These are phyloP conservation scores for Plasmopara muralis DNA, from an alignment of 352 stramenopile genomes.

Conservation along the genomic window DNA sequence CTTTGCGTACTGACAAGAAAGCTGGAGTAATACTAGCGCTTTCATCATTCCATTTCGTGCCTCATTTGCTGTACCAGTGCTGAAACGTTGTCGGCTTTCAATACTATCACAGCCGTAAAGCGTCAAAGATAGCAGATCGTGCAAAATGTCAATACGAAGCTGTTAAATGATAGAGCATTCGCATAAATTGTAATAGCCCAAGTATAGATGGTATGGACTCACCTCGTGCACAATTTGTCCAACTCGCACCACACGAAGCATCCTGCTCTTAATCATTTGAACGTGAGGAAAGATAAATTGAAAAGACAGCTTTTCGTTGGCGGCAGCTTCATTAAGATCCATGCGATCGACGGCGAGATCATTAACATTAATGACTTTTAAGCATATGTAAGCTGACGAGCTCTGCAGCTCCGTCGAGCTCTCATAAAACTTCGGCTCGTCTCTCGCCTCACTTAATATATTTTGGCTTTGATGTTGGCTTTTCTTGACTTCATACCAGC, in stretches of 20 bases:
- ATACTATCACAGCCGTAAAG: conserved; percentile 19
- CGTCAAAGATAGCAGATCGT: conserved; percentile 32
- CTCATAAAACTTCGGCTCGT: conserved; percentile 1
- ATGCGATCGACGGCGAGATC: background rate
- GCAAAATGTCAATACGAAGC: conserved; percentile 27
- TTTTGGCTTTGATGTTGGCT: background rate
- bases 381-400: conserved; percentile 9
- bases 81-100: background rate
- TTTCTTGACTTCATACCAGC: conserved; percentile 13
- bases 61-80: background rate
- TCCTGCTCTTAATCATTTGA: conserved; percentile 11
- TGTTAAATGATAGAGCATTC: conserved; percentile 3
- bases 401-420: conserved; percentile 6
- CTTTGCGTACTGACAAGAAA: conserved; percentile 59
- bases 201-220: background rate
- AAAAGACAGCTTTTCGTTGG: conserved; percentile 13
- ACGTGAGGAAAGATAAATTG: conserved; percentile 24
- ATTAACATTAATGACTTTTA: conserved; percentile 5
- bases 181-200: background rate
- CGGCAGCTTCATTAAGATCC: conserved; percentile 2
- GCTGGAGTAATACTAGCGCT: conserved; percentile 38
- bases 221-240: conserved; percentile 37
- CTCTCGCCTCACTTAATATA: background rate
- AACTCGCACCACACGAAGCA: conserved; percentile 23
- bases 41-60: conserved; percentile 10